These are phyloP conservation scores for Taiozyma sp. DNA, from an alignment of 1,139 yeast genomes.

Conservation along the genomic window DNA sequence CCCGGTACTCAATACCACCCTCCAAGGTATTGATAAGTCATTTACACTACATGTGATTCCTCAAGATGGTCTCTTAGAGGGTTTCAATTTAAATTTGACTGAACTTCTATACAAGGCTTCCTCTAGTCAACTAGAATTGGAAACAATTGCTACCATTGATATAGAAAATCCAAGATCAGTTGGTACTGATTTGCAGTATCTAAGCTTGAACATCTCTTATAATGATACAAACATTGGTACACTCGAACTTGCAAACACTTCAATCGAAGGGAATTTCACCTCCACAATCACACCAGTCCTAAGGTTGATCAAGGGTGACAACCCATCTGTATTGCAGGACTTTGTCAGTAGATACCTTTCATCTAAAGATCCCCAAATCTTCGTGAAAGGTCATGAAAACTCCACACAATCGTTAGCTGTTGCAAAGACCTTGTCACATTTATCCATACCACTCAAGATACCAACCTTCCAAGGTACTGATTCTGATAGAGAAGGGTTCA, in stretches of 20 bases:
- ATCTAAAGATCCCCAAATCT: conserved; percentile 22
- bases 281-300: conserved; percentile 16
- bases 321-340: conserved; percentile 16
- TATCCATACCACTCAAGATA: conserved; percentile 19
- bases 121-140: conserved; percentile 23
- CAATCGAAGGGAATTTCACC: conserved; percentile 21
- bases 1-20: conserved; percentile 22
- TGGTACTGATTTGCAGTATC: conserved; percentile 23
- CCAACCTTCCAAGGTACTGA: conserved; percentile 15
- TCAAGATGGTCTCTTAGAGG: conserved; percentile 14
- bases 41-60: conserved; percentile 7
- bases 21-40: conserved; percentile 20
- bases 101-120: conserved; percentile 24
- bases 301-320: conserved; percentile 9
- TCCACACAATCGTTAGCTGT: conserved; percentile 16
- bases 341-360: conserved; percentile 29
- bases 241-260: conserved; percentile 25
- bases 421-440: conserved; percentile 17
- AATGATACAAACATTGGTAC: conserved; percentile 23
- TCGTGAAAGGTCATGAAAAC: conserved; percentile 19
- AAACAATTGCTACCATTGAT: conserved; percentile 28
- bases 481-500: conserved; percentile 24
- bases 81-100: conserved; percentile 25
- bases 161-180: conserved; percentile 34
- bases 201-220: conserved; percentile 9